phyloP scores from a whole-genome alignment of 345 rosid species.

The Citrus australasica region DNA sequence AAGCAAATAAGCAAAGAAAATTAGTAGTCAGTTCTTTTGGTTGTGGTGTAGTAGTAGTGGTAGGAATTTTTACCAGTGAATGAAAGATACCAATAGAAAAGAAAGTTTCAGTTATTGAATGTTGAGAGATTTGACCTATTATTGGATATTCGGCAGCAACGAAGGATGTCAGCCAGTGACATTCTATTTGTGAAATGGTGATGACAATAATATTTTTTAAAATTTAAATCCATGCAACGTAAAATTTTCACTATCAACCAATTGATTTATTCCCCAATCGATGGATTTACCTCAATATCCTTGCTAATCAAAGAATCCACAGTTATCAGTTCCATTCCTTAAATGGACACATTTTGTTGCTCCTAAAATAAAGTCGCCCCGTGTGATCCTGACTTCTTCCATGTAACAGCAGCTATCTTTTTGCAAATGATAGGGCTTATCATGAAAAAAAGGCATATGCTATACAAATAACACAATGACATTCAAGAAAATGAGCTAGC shows the following conservation, averaged over 20 bases:
- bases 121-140: not conserved
- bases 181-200: too few species aligned
- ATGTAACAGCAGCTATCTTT: not conserved
- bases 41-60: not conserved
- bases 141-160: not conserved
- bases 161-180: too few species aligned
- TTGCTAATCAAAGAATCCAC: too few species aligned
- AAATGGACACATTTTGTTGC: not conserved
- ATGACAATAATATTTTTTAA: not conserved
- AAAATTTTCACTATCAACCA: not conserved
- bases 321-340: too few species aligned
- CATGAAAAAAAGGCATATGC: not conserved
- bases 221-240: not conserved
- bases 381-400: not conserved
- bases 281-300: not conserved
- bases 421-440: not conserved
- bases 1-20: not conserved
- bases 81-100: not conserved
- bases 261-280: not conserved
- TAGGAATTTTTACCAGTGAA: not conserved
- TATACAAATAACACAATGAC: conserved; percentile 8
- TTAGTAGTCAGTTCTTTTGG: not conserved
- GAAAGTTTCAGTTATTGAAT: not conserved
- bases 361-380: not conserved
- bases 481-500: not conserved